Evolutionary conservation across 371 early-diverging fungal species (phyloP), one percentile per base, ranked within the genome.

Genomic region (Mucor sp.): DNA sequence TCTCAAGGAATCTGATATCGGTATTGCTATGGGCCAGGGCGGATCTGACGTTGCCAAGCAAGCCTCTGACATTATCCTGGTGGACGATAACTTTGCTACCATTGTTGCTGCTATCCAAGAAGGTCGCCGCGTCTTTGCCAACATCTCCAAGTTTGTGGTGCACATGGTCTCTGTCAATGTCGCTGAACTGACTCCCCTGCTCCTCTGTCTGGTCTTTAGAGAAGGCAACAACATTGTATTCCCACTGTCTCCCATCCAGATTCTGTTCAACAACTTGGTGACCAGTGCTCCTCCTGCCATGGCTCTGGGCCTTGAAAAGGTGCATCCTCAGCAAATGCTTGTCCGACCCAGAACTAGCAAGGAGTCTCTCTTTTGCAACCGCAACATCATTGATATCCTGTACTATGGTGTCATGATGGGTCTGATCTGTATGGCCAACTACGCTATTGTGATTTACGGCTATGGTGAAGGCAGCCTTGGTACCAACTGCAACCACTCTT

Each of bases 31-130:
- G 96, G 96, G 96, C 66, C 86, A 93, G 63, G 86, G 87, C 32
- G 97, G 96, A 14, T 93, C 96, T 5, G 96, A 96, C 65, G 93
- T 96, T 19, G 93, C 96, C 33, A 96, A 95, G 71, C 93, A 95
- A 71, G 95, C 96, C 0, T 90, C 96, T 9, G 94, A 95, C 76
- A 94, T 97, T 70, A 90, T 96, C 7, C 78, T 97, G 17, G 88
- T 93, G 5, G 93, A 95, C 75, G 94, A 94, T 72, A 91, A 94
- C 77, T 94, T 95, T 76, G 82, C 91, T 19, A 94, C 94, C n/a
- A 94, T 97, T 69, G 93, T 95, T 15, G 80, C 78, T 21, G 94
- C 94, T 17, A 87, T 96, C 37, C 78, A 84, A 57, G 94, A 94
- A 79, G 95, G 95, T 41, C 89, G 97, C 43, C 89, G 90, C 30